Evolutionary conservation across 352 stramenopile species (phyloP).

Genomic region (Phytopythium litorale): DNA sequence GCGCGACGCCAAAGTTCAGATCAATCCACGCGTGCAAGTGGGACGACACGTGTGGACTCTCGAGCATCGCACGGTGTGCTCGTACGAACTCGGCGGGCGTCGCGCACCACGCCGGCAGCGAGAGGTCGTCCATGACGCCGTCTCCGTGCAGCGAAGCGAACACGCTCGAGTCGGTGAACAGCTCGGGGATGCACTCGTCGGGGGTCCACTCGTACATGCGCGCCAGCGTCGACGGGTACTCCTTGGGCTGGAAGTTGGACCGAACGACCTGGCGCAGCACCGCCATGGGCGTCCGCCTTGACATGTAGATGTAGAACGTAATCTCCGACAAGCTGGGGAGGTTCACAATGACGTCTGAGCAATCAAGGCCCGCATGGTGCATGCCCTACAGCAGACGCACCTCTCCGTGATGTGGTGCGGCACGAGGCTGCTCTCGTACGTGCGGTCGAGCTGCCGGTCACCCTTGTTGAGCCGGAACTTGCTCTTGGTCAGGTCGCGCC

Average conservation of each 20-base stretch:
- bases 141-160: conserved; percentile 82
- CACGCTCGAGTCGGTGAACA: conserved; percentile 86
- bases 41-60: conserved; percentile 84
- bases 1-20: conserved; percentile 91
- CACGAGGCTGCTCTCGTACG: conserved; percentile 80
- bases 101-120: conserved; percentile 75
- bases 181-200: conserved; percentile 96
- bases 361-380: background rate
- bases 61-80: conserved; percentile 90
- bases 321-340: conserved; percentile 85
- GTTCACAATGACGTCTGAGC: background rate
- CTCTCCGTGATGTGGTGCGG: conserved; percentile 95
- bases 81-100: conserved; percentile 65
- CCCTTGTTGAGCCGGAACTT: conserved; percentile 96
- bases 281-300: conserved; percentile 84
- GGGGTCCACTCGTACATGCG: conserved; percentile 94
- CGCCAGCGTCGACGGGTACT: conserved; percentile 90
- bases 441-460: conserved; percentile 90
- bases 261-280: conserved; percentile 87
- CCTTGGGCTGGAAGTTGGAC: conserved; percentile 90
- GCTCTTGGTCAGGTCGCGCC: conserved; percentile 88
- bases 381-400: conserved; percentile 7
- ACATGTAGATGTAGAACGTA: conserved; percentile 95
- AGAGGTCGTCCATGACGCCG: conserved; percentile 60
- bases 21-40: conserved; percentile 94